A percentile compares a stretch with the other conserved stretches of the same genome.
Conservation (phyloP, 352 stramenopile species). For the Phytopythium boreale region DNA sequence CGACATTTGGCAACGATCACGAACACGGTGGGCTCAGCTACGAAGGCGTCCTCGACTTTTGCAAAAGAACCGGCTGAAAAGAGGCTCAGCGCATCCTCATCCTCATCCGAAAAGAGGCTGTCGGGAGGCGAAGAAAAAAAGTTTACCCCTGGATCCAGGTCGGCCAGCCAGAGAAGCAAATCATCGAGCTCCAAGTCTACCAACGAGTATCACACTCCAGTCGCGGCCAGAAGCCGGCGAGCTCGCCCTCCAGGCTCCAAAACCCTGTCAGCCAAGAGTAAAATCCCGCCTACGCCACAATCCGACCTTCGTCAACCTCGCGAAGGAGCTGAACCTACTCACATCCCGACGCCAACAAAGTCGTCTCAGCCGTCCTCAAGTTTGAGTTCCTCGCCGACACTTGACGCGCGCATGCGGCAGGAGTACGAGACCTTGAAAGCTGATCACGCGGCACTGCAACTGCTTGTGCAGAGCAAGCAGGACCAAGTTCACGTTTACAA, state of each 20-base stretch:
- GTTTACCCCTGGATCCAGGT: background rate
- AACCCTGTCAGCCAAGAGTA: background rate
- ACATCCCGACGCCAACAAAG: background rate
- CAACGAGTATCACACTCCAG: background rate
- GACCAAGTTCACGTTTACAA: background rate
- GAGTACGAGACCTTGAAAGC: background rate
- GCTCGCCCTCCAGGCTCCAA: background rate
- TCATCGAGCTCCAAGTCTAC: background rate
- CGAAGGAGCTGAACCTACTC: background rate
- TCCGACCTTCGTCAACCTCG: background rate
- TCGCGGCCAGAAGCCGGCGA: background rate
- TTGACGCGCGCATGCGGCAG: background rate
- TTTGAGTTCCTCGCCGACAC: background rate
- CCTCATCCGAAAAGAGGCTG: background rate
- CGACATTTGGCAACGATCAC: conserved; percentile 60
- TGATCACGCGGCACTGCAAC: background rate
- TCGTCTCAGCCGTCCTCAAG: background rate
- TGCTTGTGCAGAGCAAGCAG: background rate
- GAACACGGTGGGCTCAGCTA: conserved; percentile 33
- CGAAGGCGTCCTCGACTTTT: conserved; percentile 19
- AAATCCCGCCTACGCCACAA: background rate
- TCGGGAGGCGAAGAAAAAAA: background rate
- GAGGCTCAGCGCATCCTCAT: background rate
- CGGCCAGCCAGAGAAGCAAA: background rate
- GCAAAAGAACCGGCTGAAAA: background rate